These are phyloP conservation scores for Fusarium temperatum DNA, from an alignment of 2,329 filamentous ascomycete species.

Conservation along the genomic window DNA sequence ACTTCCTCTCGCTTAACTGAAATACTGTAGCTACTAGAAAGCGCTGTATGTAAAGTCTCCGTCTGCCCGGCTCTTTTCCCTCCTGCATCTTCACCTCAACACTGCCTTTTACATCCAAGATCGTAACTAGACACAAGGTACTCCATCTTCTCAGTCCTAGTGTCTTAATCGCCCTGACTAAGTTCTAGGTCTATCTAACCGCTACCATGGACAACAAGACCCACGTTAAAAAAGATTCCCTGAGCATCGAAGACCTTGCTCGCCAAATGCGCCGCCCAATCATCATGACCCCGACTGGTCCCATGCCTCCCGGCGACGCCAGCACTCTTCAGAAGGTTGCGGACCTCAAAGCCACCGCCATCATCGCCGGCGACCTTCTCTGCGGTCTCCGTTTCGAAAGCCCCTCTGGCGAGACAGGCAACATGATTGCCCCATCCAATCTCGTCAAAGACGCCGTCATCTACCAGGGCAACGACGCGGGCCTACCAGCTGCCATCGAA, in stretches of 20 bases:
- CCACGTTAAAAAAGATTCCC: neutral
- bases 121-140: neutral
- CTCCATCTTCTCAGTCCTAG: accelerated
- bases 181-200: neutral
- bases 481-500: neutral
- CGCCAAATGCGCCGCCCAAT: neutral
- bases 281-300: neutral
- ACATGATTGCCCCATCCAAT: neutral
- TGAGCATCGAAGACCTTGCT: neutral
- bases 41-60: neutral
- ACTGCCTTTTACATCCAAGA: accelerated
- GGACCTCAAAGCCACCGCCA: accelerated
- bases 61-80: neutral
- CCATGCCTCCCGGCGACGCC: neutral
- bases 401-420: neutral
- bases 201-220: neutral
- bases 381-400: neutral
- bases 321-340: neutral
- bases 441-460: accelerated
- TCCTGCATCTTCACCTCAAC: neutral
- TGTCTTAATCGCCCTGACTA: neutral
- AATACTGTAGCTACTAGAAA: accelerated
- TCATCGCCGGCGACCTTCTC: neutral
- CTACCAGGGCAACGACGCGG: neutral
- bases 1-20: neutral